phyloP scores from a whole-genome alignment of 2,329 filamentous ascomycete species.

The Didymella exigua region DNA sequence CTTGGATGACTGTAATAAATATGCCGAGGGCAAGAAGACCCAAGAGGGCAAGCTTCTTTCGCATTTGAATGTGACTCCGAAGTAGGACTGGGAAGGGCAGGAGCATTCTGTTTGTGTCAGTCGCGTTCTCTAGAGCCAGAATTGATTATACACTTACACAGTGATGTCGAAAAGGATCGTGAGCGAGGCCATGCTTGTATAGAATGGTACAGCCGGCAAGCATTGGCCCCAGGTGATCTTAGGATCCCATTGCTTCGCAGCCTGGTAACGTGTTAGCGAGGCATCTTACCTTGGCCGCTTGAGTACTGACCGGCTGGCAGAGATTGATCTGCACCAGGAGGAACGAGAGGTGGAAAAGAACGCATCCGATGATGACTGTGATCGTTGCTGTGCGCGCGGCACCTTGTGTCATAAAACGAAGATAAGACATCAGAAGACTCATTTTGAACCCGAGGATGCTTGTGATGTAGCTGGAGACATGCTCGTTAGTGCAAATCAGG shows the following conservation, averaged over 20 bases:
- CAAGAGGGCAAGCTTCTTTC: slow-evolving; percentile 18
- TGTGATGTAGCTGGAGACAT: slow-evolving; percentile 21
- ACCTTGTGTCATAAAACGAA: slow-evolving; percentile 25
- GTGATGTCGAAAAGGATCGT: slow-evolving; percentile 19
- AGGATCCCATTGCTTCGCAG: slow-evolving; percentile 22
- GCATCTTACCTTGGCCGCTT: not conserved
- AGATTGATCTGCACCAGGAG: slow-evolving; percentile 21
- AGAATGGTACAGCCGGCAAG: slow-evolving; percentile 20
- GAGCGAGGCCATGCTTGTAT: slow-evolving; percentile 22
- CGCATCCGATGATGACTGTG: slow-evolving; percentile 16
- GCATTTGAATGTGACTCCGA: slow-evolving; percentile 19
- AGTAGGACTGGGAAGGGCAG: slow-evolving; percentile 22
- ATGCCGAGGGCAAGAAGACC: slow-evolving; percentile 19
- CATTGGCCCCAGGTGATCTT: slow-evolving; percentile 18
- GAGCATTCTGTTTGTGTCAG: slow-evolving; percentile 15
- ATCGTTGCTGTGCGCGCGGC: slow-evolving; percentile 16
- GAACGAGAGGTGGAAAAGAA: slow-evolving; percentile 20
- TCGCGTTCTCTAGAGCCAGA: no score
- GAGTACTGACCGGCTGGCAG: slow-evolving; percentile 18
- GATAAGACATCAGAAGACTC: slow-evolving; percentile 20
- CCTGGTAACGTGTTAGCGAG: slow-evolving; percentile 1
- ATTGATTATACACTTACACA: slow-evolving; percentile 9
- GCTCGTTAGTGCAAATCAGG: no score
- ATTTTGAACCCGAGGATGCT: slow-evolving; percentile 27
- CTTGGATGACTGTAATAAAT: slow-evolving; percentile 26